Evolutionary conservation across 164 flowering plant species (phyloP).

Genomic region (Cinnamomum micranthum): DNA sequence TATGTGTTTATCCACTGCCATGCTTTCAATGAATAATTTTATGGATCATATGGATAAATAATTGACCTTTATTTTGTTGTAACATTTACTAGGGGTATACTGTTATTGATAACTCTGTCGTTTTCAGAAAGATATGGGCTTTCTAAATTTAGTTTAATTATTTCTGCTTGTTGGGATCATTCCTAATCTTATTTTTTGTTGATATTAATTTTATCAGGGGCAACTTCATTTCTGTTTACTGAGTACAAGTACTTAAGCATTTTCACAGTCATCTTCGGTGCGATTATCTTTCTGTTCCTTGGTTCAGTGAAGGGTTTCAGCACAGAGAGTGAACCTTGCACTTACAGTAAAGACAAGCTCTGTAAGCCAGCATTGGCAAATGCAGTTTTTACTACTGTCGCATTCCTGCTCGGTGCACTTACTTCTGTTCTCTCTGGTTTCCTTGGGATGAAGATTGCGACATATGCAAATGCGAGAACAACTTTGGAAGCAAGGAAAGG

Average conservation of each 20-base stretch:
- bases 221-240: conserved; percentile 22
- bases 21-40: background rate
- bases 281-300: conserved; percentile 18
- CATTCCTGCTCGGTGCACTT: conserved; percentile 18
- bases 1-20: background rate
- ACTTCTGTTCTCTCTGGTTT: conserved; percentile 22
- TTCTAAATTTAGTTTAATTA: background rate
- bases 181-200: background rate
- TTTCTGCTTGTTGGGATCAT: background rate
- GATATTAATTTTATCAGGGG: conserved; percentile 9
- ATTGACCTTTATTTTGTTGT: background rate
- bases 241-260: conserved; percentile 17
- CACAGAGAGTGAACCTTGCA: conserved; percentile 16
- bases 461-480: conserved; percentile 21
- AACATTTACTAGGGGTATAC: background rate
- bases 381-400: conserved; percentile 15
- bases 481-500: conserved; percentile 21
- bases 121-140: background rate
- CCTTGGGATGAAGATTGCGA: conserved; percentile 23
- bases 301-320: conserved; percentile 21
- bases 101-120: background rate
- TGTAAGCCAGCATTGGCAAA: conserved; percentile 21
- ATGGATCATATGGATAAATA: background rate
- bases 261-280: conserved; percentile 13
- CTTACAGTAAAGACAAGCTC: conserved; percentile 10